These are phyloP conservation scores for Annona squamosa DNA, from an alignment of 164 flowering plant genomes.

Conservation along the genomic window DNA sequence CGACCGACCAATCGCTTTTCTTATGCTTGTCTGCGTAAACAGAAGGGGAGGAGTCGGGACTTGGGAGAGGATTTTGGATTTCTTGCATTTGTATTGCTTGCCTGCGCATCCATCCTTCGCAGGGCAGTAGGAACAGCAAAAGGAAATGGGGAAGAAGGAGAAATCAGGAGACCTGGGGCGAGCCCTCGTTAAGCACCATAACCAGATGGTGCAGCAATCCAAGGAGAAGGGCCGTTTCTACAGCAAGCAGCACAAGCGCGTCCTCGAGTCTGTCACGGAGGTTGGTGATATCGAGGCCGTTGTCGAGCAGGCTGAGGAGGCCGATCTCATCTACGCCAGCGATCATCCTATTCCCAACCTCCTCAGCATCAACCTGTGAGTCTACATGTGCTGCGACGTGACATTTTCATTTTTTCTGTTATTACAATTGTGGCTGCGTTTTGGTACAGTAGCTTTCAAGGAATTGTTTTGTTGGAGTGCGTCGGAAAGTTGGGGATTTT, in stretches of 20 bases:
- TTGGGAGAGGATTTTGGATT: too few relatives aligned
- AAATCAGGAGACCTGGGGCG: constrained; percentile 56
- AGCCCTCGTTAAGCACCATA: constrained; percentile 87
- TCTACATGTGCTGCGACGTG: neutral
- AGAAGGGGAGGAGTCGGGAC: too few relatives aligned
- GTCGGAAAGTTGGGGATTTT: too few relatives aligned
- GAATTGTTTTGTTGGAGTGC: too few relatives aligned
- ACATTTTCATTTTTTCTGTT: too few relatives aligned
- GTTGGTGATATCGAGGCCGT: constrained; percentile 81
- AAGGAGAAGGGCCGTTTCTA: constrained; percentile 68
- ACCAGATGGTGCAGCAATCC: constrained; percentile 68
- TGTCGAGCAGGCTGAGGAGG: constrained; percentile 71
- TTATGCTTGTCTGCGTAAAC: too few relatives aligned
- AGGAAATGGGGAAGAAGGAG: constrained; percentile 30
- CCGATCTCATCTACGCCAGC: constrained; percentile 36
- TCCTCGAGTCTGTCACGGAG: constrained; percentile 82
- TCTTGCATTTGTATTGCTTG: too few relatives aligned
- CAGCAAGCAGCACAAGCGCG: constrained; percentile 49
- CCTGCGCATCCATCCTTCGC: neutral
- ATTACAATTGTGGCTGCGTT: too few relatives aligned
- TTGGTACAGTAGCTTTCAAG: too few relatives aligned
- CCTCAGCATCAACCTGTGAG: constrained; percentile 47
- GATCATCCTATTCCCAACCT: constrained; percentile 40
- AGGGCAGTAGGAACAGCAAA: neutral
- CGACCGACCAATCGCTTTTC: too few relatives aligned